Percentiles rank a stretch among this genome's conserved stretches.
phyloP scores from a whole-genome alignment of 345 rosid genomes.

The Erodium maritimum region DNA sequence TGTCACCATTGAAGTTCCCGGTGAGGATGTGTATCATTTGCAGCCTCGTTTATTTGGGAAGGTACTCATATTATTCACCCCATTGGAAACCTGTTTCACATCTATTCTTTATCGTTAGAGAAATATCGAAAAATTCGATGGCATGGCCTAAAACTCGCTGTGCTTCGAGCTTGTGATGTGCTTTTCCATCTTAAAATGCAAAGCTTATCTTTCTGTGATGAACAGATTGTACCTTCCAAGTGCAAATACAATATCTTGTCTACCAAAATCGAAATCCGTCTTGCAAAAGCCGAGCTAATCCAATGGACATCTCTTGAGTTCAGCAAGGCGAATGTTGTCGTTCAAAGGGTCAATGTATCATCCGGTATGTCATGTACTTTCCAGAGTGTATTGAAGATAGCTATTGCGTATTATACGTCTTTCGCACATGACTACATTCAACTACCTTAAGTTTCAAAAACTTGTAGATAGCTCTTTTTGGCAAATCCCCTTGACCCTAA shows the following conservation, averaged over 20 bases:
- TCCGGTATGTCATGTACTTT: slow-evolving; percentile 20
- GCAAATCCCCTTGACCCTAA: no score
- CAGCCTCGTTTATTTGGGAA: slow-evolving; percentile 88
- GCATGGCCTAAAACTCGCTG: not conserved
- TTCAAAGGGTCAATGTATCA: slow-evolving; percentile 22
- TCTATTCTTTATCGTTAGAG: no score
- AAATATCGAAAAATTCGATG: no score
- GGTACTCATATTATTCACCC: slow-evolving; percentile 41
- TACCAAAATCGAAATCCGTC: slow-evolving; percentile 76
- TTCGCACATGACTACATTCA: no score
- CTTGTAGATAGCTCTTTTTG: no score
- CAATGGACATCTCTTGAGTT: slow-evolving; percentile 84
- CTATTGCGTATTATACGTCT: no score
- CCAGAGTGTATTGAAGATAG: no score
- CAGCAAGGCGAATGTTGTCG: slow-evolving; percentile 29
- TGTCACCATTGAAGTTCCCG: slow-evolving; percentile 53
- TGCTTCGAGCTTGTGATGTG: not conserved
- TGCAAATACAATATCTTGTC: slow-evolving; percentile 60
- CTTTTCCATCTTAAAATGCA: no score
- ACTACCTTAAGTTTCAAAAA: no score
- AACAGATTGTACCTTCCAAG: slow-evolving; percentile 63
- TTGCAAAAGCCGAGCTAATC: slow-evolving; percentile 62
- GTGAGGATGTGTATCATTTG: slow-evolving; percentile 57
- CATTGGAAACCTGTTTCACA: not conserved
- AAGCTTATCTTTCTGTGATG: slow-evolving; percentile 2